Base-by-base conservation (phyloP, 805 yeast species). In the Starmerella cellae region DNA sequence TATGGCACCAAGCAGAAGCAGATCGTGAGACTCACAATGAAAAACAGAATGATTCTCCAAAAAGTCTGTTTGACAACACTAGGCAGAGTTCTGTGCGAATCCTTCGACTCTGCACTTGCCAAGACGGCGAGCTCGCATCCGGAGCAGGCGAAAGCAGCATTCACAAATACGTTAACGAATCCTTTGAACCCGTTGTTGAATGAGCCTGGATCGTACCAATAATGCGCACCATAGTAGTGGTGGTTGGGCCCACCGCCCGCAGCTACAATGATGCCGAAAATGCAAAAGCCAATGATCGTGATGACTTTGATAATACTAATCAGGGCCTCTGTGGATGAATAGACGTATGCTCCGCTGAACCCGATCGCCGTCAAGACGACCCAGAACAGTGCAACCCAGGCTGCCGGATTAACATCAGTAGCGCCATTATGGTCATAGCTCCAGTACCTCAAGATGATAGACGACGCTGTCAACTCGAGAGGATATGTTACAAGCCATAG, bases 41-140 rank as follows among this genome's bases (percentile, higher is more conserved):
- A 82, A 56, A 82, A 81, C 49, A 79, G 60, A 14, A 77, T 62
- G 45, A 82, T 77, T 61, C 91, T 69, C 88, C 91, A 81, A 62
- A 82, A 79, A 2, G 80, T 82, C 61, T 82, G 85, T 61, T 80
- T 81, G 42, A 79, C 75, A 33, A 88, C 85, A 38, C 71, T 68
- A 24, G 88, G 88, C 40, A 80, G 68, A 2, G 79, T 62, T 45
- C 67, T 68, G 52, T 81, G 67, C 36, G 88, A 85, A 57, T 80
- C 72, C 35, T 63, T 70, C 24, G 82, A 68, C 60, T 82, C 91
- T 5, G 87, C 84, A 17, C 85, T 79, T 9, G 85, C 80, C 35
- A 81, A 65, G 33, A 83, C 82, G 27, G 73, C 73, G 50, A 81
- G 66, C 59, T 81, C 91, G 11, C 81, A 71, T 47, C 88, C 88